phyloP scores from a whole-genome alignment of 768 basidiomycete species.

The Candolleomyces aberdarensis region DNA sequence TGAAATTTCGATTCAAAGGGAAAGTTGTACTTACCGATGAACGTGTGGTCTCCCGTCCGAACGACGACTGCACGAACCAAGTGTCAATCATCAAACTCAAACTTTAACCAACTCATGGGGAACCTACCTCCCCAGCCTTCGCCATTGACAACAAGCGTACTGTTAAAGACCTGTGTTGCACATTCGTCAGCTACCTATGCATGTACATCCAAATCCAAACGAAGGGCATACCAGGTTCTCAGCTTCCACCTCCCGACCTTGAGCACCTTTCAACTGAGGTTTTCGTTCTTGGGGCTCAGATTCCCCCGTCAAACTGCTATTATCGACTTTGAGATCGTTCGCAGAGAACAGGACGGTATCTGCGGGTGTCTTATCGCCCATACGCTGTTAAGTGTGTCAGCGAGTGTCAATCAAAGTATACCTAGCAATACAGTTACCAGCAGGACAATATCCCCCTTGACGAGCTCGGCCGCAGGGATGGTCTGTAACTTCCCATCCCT shows the following conservation, averaged over 20 bases:
- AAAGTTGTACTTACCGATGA: constrained; percentile 45
- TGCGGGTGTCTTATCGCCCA: constrained; percentile 70
- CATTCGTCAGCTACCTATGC: background rate
- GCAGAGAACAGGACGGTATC: constrained; percentile 59
- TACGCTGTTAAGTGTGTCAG: constrained; percentile 37
- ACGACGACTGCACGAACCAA: constrained; percentile 46
- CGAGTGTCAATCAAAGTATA: background rate
- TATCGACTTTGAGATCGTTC: constrained; percentile 67
- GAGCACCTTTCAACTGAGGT: constrained; percentile 43
- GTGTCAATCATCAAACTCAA: background rate
- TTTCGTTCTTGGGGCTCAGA: constrained; percentile 65
- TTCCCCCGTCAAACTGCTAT: constrained; percentile 69
- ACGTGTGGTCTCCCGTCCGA: constrained; percentile 62
- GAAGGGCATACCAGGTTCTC: constrained; percentile 50
- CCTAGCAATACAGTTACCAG: constrained; percentile 37
- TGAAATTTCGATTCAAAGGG: too few relatives aligned
- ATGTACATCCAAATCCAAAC: background rate
- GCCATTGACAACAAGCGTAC: constrained; percentile 67
- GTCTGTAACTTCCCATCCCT: constrained; percentile 53
- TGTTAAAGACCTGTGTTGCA: constrained; percentile 56
- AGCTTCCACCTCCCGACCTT: constrained; percentile 54
- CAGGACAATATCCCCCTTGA: constrained; percentile 65
- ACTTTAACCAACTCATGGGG: background rate
- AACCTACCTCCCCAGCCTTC: constrained; percentile 64
- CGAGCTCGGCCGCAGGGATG: constrained; percentile 59